A percentile compares a stretch with the other conserved stretches of the same genome.
Conservation (phyloP, 192 early-diverging fungal genomes). For the Chytriomyces sp. region DNA sequence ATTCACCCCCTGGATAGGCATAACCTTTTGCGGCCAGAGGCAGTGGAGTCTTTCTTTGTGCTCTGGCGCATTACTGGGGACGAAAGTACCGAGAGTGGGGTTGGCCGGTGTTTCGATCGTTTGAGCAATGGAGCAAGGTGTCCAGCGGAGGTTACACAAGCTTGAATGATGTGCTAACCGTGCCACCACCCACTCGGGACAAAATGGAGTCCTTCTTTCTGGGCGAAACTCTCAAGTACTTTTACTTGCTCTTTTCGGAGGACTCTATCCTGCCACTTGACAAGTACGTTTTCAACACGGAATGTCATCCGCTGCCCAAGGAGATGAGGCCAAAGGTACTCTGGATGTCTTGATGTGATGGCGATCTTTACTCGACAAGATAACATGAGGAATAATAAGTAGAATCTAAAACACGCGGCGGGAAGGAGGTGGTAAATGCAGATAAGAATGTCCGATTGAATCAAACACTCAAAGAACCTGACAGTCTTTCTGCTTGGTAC, state of each 20-base stretch:
- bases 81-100: slow-evolving; percentile 72
- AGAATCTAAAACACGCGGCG: too few relatives aligned
- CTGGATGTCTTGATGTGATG: too few relatives aligned
- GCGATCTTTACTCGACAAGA: too few relatives aligned
- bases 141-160: slow-evolving; percentile 61
- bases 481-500: too few relatives aligned
- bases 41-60: slow-evolving; percentile 86
- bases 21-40: slow-evolving; percentile 87
- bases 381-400: too few relatives aligned
- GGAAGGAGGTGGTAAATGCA: too few relatives aligned
- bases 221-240: slow-evolving; percentile 84
- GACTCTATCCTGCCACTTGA: slow-evolving; percentile 69
- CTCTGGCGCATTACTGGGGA: slow-evolving; percentile 86
- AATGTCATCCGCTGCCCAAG: slow-evolving; percentile 81
- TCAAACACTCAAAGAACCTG: too few relatives aligned
- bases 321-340: too few relatives aligned
- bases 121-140: slow-evolving; percentile 78
- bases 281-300: slow-evolving; percentile 87
- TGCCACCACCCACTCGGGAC: too few relatives aligned
- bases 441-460: too few relatives aligned
- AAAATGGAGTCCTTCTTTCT: slow-evolving; percentile 65
- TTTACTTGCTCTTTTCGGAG: slow-evolving; percentile 77
- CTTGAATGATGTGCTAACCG: too few relatives aligned
- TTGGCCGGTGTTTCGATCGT: slow-evolving; percentile 82
- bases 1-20: slow-evolving; percentile 69